A percentile compares a stretch with the other conserved stretches of the same genome.
These are phyloP conservation scores for Chlamydomonas sp. DNA, from an alignment of 139 green algal species.

Conservation along the genomic window DNA sequence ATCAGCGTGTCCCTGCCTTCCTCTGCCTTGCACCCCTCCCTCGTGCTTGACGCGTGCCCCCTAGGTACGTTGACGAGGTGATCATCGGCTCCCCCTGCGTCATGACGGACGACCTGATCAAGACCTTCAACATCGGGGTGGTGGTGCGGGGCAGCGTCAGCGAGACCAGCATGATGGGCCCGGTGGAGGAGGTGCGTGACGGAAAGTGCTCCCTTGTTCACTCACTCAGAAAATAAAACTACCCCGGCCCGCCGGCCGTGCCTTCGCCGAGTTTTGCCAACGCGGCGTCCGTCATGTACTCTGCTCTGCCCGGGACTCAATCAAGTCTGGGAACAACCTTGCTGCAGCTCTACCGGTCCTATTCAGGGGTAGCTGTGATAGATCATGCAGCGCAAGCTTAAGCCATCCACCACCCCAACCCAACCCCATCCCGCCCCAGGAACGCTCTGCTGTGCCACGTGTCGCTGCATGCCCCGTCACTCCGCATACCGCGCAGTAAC, in stretches of 20 bases:
- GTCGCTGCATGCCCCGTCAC: too few species aligned
- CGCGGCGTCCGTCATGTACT: too few species aligned
- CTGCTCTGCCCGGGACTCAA: too few species aligned
- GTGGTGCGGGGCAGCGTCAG: constrained; percentile 87
- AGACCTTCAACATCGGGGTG: constrained; percentile 96
- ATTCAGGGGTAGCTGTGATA: too few species aligned
- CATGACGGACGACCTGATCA: constrained; percentile 91
- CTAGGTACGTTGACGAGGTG: constrained; percentile 94
- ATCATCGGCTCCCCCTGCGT: constrained; percentile 59
- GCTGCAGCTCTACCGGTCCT: too few species aligned
- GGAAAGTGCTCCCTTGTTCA: background rate
- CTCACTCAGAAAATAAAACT: background rate
- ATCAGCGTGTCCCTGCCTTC: background rate
- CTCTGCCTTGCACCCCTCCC: background rate
- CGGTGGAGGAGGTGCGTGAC: constrained; percentile 1
- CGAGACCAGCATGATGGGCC: constrained; percentile 59
- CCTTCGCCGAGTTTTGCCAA: background rate
- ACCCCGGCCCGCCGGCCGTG: background rate
- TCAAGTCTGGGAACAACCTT: too few species aligned
- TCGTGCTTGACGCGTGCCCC: too few species aligned
- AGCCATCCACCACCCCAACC: too few species aligned
- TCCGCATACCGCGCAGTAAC: background rate
- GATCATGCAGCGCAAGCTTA: too few species aligned
- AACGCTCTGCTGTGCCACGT: too few species aligned
- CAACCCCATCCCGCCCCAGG: too few species aligned